These are phyloP conservation scores for Colletotrichum sp. DNA, from an alignment of 2,329 filamentous ascomycete species.

Conservation along the genomic window DNA sequence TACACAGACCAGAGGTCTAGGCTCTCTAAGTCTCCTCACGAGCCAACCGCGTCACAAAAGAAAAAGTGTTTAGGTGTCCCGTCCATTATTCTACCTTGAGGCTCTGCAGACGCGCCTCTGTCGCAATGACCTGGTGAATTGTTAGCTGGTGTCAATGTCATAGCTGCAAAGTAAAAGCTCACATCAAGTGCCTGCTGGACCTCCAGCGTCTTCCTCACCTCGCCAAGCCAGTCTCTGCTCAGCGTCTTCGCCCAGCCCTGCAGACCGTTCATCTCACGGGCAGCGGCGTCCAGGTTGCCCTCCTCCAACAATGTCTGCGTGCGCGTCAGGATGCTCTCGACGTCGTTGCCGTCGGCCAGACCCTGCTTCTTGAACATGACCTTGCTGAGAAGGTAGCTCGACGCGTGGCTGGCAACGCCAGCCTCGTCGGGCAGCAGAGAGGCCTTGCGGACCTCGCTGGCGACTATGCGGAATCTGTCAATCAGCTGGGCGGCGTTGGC, in stretches of 20 bases:
- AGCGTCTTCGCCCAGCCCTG: conserved; percentile 95
- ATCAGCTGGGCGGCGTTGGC: conserved; percentile 84
- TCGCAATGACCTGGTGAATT: conserved; percentile 75
- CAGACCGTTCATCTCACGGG: conserved; percentile 92
- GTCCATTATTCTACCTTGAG: conserved; percentile 74
- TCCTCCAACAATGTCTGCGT: conserved; percentile 92
- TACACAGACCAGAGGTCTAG: conserved; percentile 35
- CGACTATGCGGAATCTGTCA: conserved; percentile 94
- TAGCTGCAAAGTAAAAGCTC: conserved; percentile 44
- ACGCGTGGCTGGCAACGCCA: conserved; percentile 92
- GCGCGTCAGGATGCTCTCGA: conserved; percentile 89
- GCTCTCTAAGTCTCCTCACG: conserved; percentile 27
- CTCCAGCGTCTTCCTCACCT: conserved; percentile 91
- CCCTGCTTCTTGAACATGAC: conserved; percentile 95
- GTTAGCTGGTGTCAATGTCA: neutral
- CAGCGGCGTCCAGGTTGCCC: conserved; percentile 88
- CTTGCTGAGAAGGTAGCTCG: conserved; percentile 88
- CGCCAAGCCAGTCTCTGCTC: conserved; percentile 90
- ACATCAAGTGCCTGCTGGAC: conserved; percentile 96
- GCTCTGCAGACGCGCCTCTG: conserved; percentile 88
- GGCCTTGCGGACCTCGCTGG: conserved; percentile 91
- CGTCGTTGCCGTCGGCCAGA: conserved; percentile 82
- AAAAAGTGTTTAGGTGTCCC: conserved; percentile 26
- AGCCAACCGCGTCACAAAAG: conserved; percentile 39
- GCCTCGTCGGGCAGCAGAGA: conserved; percentile 91